Base-by-base conservation (phyloP, 495 filamentous ascomycete genomes). In the Hypomontagnella submonticulosa region DNA sequence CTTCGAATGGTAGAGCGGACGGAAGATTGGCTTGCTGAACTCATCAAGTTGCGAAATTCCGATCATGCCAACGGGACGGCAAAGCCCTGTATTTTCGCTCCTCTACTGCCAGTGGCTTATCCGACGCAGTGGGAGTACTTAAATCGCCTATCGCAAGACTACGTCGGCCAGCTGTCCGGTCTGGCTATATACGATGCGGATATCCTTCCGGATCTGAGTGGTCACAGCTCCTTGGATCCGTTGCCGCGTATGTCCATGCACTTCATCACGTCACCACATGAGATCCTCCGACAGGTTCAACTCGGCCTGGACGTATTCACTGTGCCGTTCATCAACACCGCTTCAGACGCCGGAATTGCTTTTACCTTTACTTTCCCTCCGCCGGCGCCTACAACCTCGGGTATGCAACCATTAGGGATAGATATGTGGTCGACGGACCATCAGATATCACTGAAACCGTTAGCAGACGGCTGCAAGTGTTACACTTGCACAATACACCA, bases 1-100 rank as follows among this genome's bases (percentile, higher is more conserved):
- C 84, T 84, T 7, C 93, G 90, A 73, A 97, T 97, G 90, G 88
- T 86, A 3, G 92, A 96, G 66, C 80, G 95, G 48, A 96, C 92
- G 0, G 88, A 91, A 70, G 79, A 81, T 8, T 96, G 88, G 86
- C 81, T 92, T 15, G 81, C 83, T 13, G 80, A 87, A 36, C 73
- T 94, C 30, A 79, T 88, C 36, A 76, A 77, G 4, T 40, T 73
- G 3, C 68, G 72, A 15, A 63, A 75, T 11, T 66, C 74, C 0
- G 77, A 78, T 9, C 72, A 75, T 10, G 53, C 38, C 15, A 60
- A 73, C n/a, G 71, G 71, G 16, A 65, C 73, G 6, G 72, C 74
- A 23, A 70, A 74, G 7, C 68, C 53, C 19, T 70, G 77, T 3
- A 82, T 93, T 42, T 96, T 97, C 71, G 93, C 93, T 1, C 91